A percentile compares a stretch with the other conserved stretches of the same genome.
phyloP scores from a whole-genome alignment of 2,329 filamentous ascomycete genomes.

The Lecanicillium sp. region DNA sequence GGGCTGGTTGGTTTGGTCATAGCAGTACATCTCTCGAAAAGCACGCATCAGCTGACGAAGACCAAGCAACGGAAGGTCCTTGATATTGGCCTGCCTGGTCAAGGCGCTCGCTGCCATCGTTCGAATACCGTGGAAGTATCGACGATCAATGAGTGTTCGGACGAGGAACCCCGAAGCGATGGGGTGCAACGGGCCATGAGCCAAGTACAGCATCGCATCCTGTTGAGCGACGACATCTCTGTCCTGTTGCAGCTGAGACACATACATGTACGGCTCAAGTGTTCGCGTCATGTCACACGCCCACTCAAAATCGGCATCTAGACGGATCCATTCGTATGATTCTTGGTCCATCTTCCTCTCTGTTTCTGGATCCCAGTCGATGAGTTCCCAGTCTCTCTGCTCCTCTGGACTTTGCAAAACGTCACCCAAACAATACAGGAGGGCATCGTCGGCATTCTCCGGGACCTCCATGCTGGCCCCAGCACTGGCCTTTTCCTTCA shows the following conservation, averaged over 20 bases:
- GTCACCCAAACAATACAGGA: conserved; percentile 88
- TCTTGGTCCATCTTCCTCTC: conserved; percentile 90
- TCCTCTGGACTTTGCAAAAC: conserved; percentile 79
- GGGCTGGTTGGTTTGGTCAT: conserved; percentile 68
- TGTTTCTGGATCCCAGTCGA: conserved; percentile 83
- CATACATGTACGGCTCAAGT: conserved; percentile 94
- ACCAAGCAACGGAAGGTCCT: conserved; percentile 65
- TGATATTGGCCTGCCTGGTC: conserved; percentile 62
- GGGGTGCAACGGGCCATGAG: conserved; percentile 58
- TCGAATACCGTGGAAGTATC: conserved; percentile 91
- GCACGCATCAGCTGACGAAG: conserved; percentile 76
- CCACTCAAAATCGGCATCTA: conserved; percentile 98
- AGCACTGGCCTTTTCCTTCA: conserved; percentile 61
- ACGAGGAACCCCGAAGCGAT: conserved; percentile 84
- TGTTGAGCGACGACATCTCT: conserved; percentile 87
- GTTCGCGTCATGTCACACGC: conserved; percentile 73
- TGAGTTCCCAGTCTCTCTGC: conserved; percentile 71
- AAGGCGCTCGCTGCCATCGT: conserved; percentile 75
- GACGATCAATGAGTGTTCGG: conserved; percentile 79
- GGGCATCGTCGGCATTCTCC: conserved; percentile 64
- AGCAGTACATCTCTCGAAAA: conserved; percentile 84
- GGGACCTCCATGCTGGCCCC: conserved; percentile 53
- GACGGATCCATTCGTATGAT: conserved; percentile 96
- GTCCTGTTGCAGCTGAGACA: conserved; percentile 95
- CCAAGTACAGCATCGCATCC: conserved; percentile 68